Conservation (phyloP, 495 filamentous ascomycete species). For the Penicillium simplicissimum region DNA sequence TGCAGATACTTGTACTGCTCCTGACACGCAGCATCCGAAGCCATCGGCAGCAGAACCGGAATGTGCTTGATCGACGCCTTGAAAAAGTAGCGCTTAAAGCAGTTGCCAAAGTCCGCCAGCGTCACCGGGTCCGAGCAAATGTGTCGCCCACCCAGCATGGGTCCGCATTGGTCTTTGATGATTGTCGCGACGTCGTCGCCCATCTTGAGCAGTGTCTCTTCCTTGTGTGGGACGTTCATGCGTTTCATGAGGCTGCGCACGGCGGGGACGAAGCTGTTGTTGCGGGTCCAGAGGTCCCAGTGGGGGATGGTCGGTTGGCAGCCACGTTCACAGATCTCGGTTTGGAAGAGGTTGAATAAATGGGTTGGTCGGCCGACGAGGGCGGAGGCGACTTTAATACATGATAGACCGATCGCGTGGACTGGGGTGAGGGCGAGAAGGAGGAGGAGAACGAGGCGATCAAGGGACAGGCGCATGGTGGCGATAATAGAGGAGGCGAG, state of each 20-base stretch:
- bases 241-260: conserved; percentile 40
- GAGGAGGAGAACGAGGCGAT: conserved; percentile 26
- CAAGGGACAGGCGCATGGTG: conserved; percentile 22
- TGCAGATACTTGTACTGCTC: conserved; percentile 39
- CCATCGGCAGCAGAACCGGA: conserved; percentile 40
- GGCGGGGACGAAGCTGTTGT: conserved; percentile 45
- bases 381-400: conserved; percentile 42
- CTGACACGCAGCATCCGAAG: conserved; percentile 40
- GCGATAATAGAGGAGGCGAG: neutral
- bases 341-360: conserved; percentile 42
- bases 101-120: conserved; percentile 44
- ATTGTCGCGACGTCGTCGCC: conserved; percentile 44
- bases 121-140: conserved; percentile 41
- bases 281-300: conserved; percentile 50
- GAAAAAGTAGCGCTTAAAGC: conserved; percentile 46
- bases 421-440: conserved; percentile 24
- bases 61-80: conserved; percentile 38
- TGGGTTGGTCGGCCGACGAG: conserved; percentile 39
- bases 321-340: conserved; percentile 43
- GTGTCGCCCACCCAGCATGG: conserved; percentile 36
- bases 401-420: conserved; percentile 36
- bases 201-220: conserved; percentile 38
- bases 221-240: conserved; percentile 37
- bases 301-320: conserved; percentile 46
- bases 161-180: conserved; percentile 41